phyloP scores from a whole-genome alignment of 257 asterid species.

The Solanum etuberosum region DNA sequence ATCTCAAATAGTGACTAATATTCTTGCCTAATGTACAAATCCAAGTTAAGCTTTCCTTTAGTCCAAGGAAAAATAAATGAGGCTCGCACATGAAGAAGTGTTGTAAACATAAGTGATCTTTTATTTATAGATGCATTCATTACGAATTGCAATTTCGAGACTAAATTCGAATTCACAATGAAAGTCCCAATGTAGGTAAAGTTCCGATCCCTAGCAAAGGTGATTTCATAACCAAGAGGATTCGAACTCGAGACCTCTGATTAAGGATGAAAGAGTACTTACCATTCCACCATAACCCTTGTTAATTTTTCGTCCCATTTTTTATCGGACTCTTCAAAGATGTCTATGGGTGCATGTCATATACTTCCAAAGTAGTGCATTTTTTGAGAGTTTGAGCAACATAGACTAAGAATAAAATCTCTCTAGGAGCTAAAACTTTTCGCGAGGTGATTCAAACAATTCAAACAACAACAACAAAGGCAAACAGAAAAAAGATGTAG shows the following conservation, averaged over 20 bases:
- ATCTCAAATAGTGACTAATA: background rate
- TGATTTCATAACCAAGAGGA: background rate
- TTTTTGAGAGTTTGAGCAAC: background rate
- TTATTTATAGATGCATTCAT: background rate
- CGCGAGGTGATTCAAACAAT: background rate
- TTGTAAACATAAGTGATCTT: background rate
- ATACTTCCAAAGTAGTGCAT: background rate
- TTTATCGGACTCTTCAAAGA: background rate
- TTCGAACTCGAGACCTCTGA: background rate
- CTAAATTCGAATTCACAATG: too few relatives aligned
- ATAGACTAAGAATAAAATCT: background rate
- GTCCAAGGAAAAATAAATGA: background rate
- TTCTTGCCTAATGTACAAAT: background rate
- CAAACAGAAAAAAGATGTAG: background rate
- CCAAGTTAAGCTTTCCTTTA: background rate
- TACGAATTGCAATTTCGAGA: background rate
- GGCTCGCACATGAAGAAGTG: background rate
- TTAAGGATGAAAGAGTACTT: background rate
- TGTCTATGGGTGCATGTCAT: background rate
- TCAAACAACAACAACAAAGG: background rate
- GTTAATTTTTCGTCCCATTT: background rate
- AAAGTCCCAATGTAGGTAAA: too few relatives aligned
- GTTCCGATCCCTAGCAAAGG: background rate
- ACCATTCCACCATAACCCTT: background rate
- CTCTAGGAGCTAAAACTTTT: background rate